Conservation (phyloP, 106 monocot genomes). For the Dendrobium huoshanense region DNA sequence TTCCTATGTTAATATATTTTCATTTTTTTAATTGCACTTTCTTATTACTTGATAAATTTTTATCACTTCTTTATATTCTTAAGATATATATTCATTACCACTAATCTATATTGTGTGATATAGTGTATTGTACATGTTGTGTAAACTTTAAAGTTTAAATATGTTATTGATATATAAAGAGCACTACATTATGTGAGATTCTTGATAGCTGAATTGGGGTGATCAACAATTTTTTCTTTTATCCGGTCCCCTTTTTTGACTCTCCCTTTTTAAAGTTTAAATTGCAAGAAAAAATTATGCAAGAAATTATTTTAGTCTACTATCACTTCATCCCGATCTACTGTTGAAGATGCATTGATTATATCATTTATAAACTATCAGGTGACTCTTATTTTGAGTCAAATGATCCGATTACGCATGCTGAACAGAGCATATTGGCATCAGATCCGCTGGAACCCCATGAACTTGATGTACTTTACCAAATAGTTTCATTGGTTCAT, state of each 20-base stretch:
- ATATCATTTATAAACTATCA: slow-evolving; percentile 17
- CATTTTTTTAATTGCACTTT: too few relatives aligned
- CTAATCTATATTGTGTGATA: too few relatives aligned
- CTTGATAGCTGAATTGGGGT: neutral
- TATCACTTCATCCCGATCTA: neutral
- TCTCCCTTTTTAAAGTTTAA: neutral
- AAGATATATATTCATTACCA: too few relatives aligned
- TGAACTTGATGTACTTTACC: slow-evolving; percentile 34
- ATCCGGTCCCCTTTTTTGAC: neutral
- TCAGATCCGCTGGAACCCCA: slow-evolving; percentile 38
- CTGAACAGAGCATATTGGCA: neutral
- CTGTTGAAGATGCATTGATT: neutral
- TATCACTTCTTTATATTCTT: too few relatives aligned
- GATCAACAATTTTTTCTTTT: neutral
- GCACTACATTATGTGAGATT: neutral
- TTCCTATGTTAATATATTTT: too few relatives aligned
- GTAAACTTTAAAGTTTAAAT: too few relatives aligned
- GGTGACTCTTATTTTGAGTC: slow-evolving; percentile 15
- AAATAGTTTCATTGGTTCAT: slow-evolving; percentile 73
- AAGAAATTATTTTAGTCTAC: neutral
- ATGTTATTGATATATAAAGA: too few relatives aligned
- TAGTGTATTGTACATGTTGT: too few relatives aligned
- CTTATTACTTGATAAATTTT: too few relatives aligned
- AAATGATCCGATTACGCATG: neutral
- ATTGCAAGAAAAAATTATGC: neutral